Evolutionary conservation across 352 stramenopile genomes (phyloP).

Genomic region (Halophytophthora batemanensis): DNA sequence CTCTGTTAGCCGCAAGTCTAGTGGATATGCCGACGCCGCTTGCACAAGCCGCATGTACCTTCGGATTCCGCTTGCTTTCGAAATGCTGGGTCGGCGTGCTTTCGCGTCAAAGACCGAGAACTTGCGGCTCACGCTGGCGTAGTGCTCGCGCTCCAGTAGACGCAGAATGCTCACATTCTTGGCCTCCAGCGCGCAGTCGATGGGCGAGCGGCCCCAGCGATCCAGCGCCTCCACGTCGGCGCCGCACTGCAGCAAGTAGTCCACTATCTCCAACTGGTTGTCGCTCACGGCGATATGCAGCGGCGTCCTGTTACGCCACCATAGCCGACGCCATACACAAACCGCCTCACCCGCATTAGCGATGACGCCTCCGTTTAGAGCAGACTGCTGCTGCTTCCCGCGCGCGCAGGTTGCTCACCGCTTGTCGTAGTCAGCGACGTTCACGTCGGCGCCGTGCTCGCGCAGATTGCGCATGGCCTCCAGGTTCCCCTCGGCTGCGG

Average conservation of each 20-base stretch:
- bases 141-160: slow-evolving; percentile 41
- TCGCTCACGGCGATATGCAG: slow-evolving; percentile 78
- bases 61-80: too few species aligned
- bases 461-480: slow-evolving; percentile 54
- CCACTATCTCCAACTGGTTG: slow-evolving; percentile 46
- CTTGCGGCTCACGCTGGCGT: slow-evolving; percentile 13
- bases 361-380: neutral
- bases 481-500: slow-evolving; percentile 57
- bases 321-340: neutral
- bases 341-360: neutral
- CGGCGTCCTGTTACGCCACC: slow-evolving; percentile 41
- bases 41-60: too few species aligned
- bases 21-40: neutral
- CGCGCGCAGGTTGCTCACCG: slow-evolving; percentile 27
- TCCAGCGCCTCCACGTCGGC: slow-evolving; percentile 52
- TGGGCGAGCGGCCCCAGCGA: slow-evolving; percentile 63
- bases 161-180: slow-evolving; percentile 44
- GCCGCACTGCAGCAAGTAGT: slow-evolving; percentile 59
- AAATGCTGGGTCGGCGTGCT: neutral
- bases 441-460: slow-evolving; percentile 66
- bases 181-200: slow-evolving; percentile 64
- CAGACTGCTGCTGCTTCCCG: neutral
- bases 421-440: slow-evolving; percentile 74
- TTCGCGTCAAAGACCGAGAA: slow-evolving; percentile 16
- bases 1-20: neutral